Percentiles rank a stretch among this genome's conserved stretches.
phyloP scores from a whole-genome alignment of 306 rosid species.

The Trifolium pratense region DNA sequence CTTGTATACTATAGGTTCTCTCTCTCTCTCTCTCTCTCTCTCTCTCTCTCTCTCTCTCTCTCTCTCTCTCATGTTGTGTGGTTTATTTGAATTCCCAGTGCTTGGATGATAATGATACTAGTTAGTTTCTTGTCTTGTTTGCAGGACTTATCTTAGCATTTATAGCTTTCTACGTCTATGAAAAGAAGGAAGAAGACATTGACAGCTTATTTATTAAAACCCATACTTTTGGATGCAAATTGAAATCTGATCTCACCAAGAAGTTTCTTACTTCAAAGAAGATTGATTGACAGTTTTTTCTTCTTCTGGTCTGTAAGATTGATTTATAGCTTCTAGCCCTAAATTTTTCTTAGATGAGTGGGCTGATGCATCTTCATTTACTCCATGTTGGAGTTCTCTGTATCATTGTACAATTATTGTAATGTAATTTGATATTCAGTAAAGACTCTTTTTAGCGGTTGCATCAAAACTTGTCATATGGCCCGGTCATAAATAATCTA shows the following conservation, averaged over 20 bases:
- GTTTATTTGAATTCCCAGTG: not conserved
- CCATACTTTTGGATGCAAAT: conserved; percentile 59
- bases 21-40: conserved; percentile 44
- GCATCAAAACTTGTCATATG: not conserved
- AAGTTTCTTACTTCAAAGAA: conserved; percentile 63
- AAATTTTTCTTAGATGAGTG: conserved; percentile 24
- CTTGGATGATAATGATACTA: conserved; percentile 20
- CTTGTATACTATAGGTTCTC: conserved; percentile 68
- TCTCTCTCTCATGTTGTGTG: conserved; percentile 34
- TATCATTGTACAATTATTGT: conserved; percentile 40
- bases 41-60: conserved; percentile 43
- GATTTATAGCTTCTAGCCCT: conserved; percentile 47
- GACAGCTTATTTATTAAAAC: conserved; percentile 57
- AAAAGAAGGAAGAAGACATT: conserved; percentile 78
- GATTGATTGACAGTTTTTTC: conserved; percentile 48
- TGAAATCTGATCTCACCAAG: conserved; percentile 57
- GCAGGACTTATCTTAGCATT: conserved; percentile 72
- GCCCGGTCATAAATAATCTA: not conserved
- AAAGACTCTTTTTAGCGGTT: not conserved
- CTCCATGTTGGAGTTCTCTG: conserved; percentile 16
- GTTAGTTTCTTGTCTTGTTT: conserved; percentile 40
- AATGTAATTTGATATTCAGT: conserved; percentile 26
- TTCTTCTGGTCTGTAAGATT: conserved; percentile 29
- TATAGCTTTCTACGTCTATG: conserved; percentile 69
- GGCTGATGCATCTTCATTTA: conserved; percentile 38